Percentiles rank a stretch among this genome's conserved stretches.
These are phyloP conservation scores for Mucor piriformis DNA, from an alignment of 371 early-diverging fungal genomes.

Conservation along the genomic window DNA sequence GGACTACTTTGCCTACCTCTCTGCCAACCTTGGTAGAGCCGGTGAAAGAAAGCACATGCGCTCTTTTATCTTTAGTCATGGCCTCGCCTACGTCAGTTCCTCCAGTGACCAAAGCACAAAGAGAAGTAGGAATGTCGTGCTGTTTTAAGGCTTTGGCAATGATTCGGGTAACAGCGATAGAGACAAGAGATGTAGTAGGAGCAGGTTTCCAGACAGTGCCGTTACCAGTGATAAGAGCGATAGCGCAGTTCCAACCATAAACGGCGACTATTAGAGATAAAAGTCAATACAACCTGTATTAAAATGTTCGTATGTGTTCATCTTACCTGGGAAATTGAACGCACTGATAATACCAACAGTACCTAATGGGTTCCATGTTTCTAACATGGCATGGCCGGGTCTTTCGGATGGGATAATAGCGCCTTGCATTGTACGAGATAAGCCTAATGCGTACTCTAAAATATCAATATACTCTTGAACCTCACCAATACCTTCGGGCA, in stretches of 20 bases:
- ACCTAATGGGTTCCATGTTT: constrained; percentile 96
- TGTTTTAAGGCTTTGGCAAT: constrained; percentile 82
- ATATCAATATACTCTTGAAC: constrained; percentile 98
- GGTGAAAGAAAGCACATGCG: constrained; percentile 88
- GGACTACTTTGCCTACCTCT: constrained; percentile 77
- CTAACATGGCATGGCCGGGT: constrained; percentile 95
- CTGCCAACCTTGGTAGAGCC: constrained; percentile 85
- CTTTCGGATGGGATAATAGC: constrained; percentile 91
- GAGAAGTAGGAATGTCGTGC: constrained; percentile 84
- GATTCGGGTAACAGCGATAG: constrained; percentile 91
- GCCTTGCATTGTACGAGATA: constrained; percentile 88
- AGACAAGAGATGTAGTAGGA: constrained; percentile 83
- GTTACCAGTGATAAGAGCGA: constrained; percentile 93
- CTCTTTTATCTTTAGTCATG: constrained; percentile 72
- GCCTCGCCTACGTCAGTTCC: constrained; percentile 88
- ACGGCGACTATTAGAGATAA: constrained; percentile 55
- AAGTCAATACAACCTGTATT: not conserved
- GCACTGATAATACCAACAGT: constrained; percentile 95
- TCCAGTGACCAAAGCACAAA: constrained; percentile 91
- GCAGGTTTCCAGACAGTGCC: constrained; percentile 95
- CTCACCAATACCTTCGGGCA: constrained; percentile 94
- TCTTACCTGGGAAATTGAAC: constrained; percentile 80
- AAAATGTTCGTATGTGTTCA: not conserved
- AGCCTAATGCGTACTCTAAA: constrained; percentile 91
- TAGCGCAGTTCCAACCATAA: constrained; percentile 93